Base-by-base conservation (phyloP, 345 rosid species). In the Excoecaria agallocha region DNA sequence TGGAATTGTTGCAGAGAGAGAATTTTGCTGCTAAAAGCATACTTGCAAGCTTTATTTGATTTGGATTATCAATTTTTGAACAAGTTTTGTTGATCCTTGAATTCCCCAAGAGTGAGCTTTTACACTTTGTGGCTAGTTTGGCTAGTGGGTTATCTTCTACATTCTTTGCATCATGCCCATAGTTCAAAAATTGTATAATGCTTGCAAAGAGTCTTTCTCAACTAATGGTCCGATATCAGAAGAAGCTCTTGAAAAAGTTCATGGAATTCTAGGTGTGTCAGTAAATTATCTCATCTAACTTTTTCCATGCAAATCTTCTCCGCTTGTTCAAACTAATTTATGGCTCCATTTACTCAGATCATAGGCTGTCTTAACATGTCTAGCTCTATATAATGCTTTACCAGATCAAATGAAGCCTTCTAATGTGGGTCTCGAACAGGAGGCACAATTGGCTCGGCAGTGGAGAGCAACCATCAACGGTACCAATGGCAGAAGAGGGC, bases 341-440 rank as follows among this genome's bases (percentile, higher is more conserved):
- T 48, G 8, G 20, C 8, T 25, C 57, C 6, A 7, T 24, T 24
- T 19, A 30, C 41, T 19, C 12, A n/a, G 24, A 6, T 67, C 20
- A 52, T 39, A 52, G 6, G 8, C 19, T 41, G 17, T 30, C 66
- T 57, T 67, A 60, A 59, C 59, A 37, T n/a, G 6, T 75, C 52
- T 52, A 72, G 73, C 50, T 75, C 56, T 48, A 70, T 73, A 61
- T 72, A 64, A 68, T 69, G 77, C 66, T 72, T 43, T 82, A 84
- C 75, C 97, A 94, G 99, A 94, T 76, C 89, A 88, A 87, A 89
- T 94, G 83, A 94, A 89, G 89, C 98, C 99, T 60, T 87, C 98
- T 78, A 92, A 93, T 81, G 96, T 94, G 79, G 99, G 98, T 71
- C 89, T 94, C 7, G 99, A 93, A 76, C 94, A 89, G 81, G 98